These are phyloP conservation scores for Cylindrotheca closterium DNA, from an alignment of 108 stramenopile genomes.

Conservation along the genomic window DNA sequence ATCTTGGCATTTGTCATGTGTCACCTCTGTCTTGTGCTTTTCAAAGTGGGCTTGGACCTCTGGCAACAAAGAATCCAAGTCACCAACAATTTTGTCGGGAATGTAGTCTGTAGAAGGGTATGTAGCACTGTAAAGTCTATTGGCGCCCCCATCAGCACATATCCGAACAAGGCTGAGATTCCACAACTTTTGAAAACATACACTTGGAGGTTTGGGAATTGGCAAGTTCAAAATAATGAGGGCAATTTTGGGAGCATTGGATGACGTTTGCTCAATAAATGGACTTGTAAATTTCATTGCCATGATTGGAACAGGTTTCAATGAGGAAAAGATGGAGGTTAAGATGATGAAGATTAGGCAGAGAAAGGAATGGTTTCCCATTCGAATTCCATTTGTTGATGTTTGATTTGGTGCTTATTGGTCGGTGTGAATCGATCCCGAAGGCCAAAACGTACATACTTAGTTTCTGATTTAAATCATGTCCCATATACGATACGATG, in stretches of 20 bases:
- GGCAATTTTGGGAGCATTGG: constrained; percentile 13
- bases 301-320: not conserved
- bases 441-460: too few relatives aligned
- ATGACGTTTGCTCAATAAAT: not conserved
- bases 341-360: not conserved
- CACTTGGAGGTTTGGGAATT: constrained; percentile 29
- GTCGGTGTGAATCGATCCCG: too few relatives aligned
- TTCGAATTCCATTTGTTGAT: too few relatives aligned
- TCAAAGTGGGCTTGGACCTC: constrained; percentile 71
- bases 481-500: too few relatives aligned
- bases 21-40: constrained; percentile 46
- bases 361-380: too few relatives aligned
- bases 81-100: constrained; percentile 88
- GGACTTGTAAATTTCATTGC: constrained; percentile 9
- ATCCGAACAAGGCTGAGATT: constrained; percentile 53
- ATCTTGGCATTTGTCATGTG: constrained; percentile 70
- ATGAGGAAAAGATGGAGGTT: not conserved
- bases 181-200: constrained; percentile 61
- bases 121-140: constrained; percentile 71
- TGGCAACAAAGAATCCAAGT: constrained; percentile 85
- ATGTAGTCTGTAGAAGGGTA: constrained; percentile 24
- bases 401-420: too few relatives aligned
- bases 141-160: constrained; percentile 97
- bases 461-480: too few relatives aligned
- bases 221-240: constrained; percentile 66